These are phyloP conservation scores for Claviceps paspali DNA, from an alignment of 2,329 filamentous ascomycete genomes.

Conservation along the genomic window DNA sequence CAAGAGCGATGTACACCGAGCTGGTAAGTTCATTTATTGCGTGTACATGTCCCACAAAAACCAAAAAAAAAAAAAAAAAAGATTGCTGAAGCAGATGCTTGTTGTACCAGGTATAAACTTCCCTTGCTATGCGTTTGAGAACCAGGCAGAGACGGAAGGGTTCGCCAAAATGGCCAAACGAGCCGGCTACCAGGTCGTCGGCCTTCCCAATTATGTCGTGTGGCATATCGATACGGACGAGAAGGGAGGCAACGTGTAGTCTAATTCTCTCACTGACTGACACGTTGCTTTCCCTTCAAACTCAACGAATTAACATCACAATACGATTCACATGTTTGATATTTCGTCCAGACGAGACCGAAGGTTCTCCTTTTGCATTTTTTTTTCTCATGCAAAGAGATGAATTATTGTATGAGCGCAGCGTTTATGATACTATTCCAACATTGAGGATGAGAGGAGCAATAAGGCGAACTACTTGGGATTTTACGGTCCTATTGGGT, in stretches of 20 bases:
- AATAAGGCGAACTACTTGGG: not conserved
- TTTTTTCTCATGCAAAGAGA: constrained; percentile 8
- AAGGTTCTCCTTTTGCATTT: constrained; percentile 6
- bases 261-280: not conserved
- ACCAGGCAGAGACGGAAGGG: constrained; percentile 96
- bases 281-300: not conserved
- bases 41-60: no score
- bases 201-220: constrained; percentile 92
- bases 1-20: constrained; percentile 93
- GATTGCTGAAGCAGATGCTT: constrained; percentile 12
- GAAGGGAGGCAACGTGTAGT: constrained; percentile 63
- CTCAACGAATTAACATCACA: not conserved
- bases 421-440: constrained; percentile 13
- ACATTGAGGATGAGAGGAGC: not conserved
- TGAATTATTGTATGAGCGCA: constrained; percentile 12
- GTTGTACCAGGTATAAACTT: constrained; percentile 76
- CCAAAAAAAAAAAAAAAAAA: no score
- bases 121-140: constrained; percentile 90
- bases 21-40: no score
- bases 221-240: constrained; percentile 98
- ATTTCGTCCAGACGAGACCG: constrained; percentile 9
- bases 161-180: constrained; percentile 98
- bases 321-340: constrained; percentile 11
- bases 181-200: constrained; percentile 82
- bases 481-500: no score